Evolutionary conservation across 2,329 filamentous ascomycete genomes (phyloP).

Genomic region (Fusarium goolgardi): DNA sequence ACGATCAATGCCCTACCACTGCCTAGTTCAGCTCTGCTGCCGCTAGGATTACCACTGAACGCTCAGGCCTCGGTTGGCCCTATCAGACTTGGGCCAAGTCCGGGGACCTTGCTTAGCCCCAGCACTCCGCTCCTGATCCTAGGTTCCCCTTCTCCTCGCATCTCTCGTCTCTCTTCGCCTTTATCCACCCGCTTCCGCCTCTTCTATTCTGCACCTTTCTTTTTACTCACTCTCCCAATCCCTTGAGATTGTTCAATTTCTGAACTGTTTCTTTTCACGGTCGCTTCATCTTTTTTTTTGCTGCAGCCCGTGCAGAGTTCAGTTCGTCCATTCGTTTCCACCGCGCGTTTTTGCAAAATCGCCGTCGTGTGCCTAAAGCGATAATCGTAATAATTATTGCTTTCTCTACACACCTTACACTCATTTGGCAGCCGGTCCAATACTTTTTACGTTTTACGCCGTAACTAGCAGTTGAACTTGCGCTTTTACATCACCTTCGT

Average conservation of each 20-base stretch:
- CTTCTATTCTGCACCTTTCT: slow-evolving; percentile 24
- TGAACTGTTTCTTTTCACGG: slow-evolving; percentile 41
- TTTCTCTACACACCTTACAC: slow-evolving; percentile 25
- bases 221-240: slow-evolving; percentile 25
- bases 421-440: slow-evolving; percentile 47
- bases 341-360: slow-evolving; percentile 43
- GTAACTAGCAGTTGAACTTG: slow-evolving; percentile 24
- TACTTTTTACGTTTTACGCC: slow-evolving; percentile 25
- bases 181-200: slow-evolving; percentile 29
- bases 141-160: slow-evolving; percentile 25
- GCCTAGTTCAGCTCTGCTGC: slow-evolving; percentile 27
- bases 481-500: slow-evolving; percentile 22
- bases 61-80: slow-evolving; percentile 35
- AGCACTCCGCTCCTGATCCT: slow-evolving; percentile 22
- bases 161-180: slow-evolving; percentile 26
- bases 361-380: slow-evolving; percentile 25
- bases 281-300: slow-evolving; percentile 36
- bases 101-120: slow-evolving; percentile 27
- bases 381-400: slow-evolving; percentile 27
- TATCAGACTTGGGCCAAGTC: slow-evolving; percentile 37
- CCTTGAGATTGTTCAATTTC: slow-evolving; percentile 23
- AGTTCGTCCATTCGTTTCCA: slow-evolving; percentile 49
- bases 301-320: slow-evolving; percentile 38
- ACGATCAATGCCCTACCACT: slow-evolving; percentile 15
- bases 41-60: slow-evolving; percentile 13